Evolutionary conservation across 805 yeast species (phyloP), one percentile per base, ranked within the genome.

Genomic region (Spathaspora gorwiae): DNA sequence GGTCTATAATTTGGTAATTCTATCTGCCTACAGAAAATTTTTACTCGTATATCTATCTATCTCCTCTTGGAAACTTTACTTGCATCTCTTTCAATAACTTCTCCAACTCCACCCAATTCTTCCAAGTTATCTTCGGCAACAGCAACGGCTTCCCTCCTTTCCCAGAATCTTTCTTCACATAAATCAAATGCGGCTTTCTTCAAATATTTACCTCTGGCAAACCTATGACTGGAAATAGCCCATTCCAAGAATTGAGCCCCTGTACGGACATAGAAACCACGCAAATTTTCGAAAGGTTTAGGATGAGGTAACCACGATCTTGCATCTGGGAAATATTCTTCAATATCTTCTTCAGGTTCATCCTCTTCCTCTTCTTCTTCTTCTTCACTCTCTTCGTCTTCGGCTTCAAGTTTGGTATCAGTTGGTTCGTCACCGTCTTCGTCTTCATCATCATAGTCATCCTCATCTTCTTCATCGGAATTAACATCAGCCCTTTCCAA

Each of bases 231-330:
- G 5, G 94, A 84, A 52, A 90, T 86, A 1, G 95, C 88, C 97
- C 98, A 92, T 61, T 89, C 89, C 55, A 92, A 75, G 66, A 92
- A 92, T 26, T 81, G 79, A 5, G 92, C 83, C 47, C 96, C 95
- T 1, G 95, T 81, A 58, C 96, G 83, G 19, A 84, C 70, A 62
- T 94, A 92, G 68, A 92, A 92, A 2, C 80, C 83, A 54, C 96
- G 81, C 48, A 92, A 71, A 2, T 80, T 68, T 68, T 92, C 98
- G 57, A 92, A 94, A 6, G 96, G 84, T 59, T 90, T 90, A 32
- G 99, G 99, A 62, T 90, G 97, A 40, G 98, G 97, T 45, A 92
- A 75, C 96, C 96, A 92, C 13, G 99, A 97, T 61, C 96, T 80
- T 38, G 84, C 86, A 64, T 92, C 99, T 13, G 96, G 95, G 54